phyloP scores from a whole-genome alignment of 1,284 basidiomycete species.

The Microbotryum violaceum region DNA sequence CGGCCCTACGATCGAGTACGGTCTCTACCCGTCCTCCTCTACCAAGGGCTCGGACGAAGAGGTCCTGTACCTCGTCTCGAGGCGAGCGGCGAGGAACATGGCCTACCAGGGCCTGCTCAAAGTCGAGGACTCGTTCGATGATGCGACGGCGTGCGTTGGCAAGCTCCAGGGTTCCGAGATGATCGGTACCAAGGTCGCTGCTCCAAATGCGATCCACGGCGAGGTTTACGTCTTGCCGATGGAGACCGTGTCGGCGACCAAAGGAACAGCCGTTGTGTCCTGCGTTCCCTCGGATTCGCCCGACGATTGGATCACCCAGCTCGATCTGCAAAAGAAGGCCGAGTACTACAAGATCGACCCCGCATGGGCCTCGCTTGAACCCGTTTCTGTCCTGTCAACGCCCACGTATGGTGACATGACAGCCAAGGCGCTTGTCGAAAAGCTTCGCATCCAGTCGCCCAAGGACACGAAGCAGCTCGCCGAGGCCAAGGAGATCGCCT shows the following conservation, averaged over 20 bases:
- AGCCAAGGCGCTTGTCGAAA: constrained; percentile 76
- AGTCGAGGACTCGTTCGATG: constrained; percentile 63
- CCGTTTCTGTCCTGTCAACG: constrained; percentile 79
- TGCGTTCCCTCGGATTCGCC: constrained; percentile 98
- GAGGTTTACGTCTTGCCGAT: constrained; percentile 96
- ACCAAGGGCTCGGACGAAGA: constrained; percentile 58
- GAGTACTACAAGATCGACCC: constrained; percentile 95
- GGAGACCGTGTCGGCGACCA: constrained; percentile 92
- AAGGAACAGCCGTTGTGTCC: constrained; percentile 98
- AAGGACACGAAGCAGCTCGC: constrained; percentile 87
- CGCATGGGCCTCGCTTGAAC: constrained; percentile 76
- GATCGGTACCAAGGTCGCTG: constrained; percentile 83
- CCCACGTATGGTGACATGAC: constrained; percentile 86
- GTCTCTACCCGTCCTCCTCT: constrained; percentile 62
- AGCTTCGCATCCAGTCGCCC: constrained; percentile 91
- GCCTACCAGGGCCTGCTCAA: constrained; percentile 80
- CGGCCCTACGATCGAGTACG: constrained; percentile 83
- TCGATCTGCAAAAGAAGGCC: constrained; percentile 92
- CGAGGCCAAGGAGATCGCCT: constrained; percentile 95
- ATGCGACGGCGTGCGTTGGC: constrained; percentile 47
- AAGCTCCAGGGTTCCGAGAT: constrained; percentile 72
- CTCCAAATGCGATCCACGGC: constrained; percentile 69
- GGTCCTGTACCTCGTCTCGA: constrained; percentile 74
- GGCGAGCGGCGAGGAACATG: constrained; percentile 93
- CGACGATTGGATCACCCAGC: constrained; percentile 86